Evolutionary conservation across 192 early-diverging fungal genomes (phyloP), one percentile per base, ranked within the genome.

Genomic region (Coemansia sp.): DNA sequence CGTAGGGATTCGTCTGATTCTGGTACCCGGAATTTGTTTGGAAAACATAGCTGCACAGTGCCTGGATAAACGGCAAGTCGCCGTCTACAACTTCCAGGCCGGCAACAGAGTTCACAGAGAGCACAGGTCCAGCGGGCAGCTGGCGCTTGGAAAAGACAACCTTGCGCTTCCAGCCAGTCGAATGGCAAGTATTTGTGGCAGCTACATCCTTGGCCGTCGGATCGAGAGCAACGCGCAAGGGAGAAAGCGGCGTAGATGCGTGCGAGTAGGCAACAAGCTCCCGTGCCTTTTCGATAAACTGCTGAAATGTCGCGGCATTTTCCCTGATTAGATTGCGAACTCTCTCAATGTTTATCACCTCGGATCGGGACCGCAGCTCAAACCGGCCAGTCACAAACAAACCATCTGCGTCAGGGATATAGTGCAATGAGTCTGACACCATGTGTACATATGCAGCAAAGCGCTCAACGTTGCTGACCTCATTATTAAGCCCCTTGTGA

Each of bases 391-490:
- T 73, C 43, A 69, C 58, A 21, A 82, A 78, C 36, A 88, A 37
- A 11, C 60, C 58, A 5, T 66, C 40, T 11, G 71, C 57, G 29
- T 77, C 76, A 0, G 75, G 82, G 15, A 81, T 77, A 43, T 74
- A 83, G 23, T 82, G 75, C 22, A 75, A 51, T 23, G 72, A 43
- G 42, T 88, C 68, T 32, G 68, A 67, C 1, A 82, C 75, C 48
- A 88, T 30, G 41, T 80, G 81, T 21, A 82, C 53, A 57, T 86
- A 83, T 0, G 83, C 80, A 1, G 84, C 82, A 49, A 87, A 81
- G 7, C 80, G 51, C 32, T 58, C 71, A 1, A 35, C 32, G 15
- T 67, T 37, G 54, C 40, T 50, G 5, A 54, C 33, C 34, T 55
- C 26, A 23, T 27, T 50, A 18, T 21, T 36, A 8, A 15, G 13